A percentile compares a stretch with the other conserved stretches of the same genome.
phyloP scores from a whole-genome alignment of 1,284 basidiomycete species.

The Pseudozyma thailandica region DNA sequence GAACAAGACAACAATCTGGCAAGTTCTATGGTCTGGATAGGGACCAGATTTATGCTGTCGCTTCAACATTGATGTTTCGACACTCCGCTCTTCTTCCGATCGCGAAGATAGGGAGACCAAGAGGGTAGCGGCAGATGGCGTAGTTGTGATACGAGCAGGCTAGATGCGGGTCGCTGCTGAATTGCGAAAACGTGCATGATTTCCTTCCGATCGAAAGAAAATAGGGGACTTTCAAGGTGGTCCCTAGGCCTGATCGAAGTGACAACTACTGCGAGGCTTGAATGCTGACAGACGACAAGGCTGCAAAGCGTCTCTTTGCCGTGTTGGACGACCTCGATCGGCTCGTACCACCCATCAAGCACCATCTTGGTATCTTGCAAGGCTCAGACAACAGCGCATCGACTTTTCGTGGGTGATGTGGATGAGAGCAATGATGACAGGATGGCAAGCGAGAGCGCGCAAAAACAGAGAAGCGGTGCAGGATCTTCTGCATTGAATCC shows the following conservation, averaged over 20 bases:
- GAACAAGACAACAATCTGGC: no score
- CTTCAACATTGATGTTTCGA: neutral
- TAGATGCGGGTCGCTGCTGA: conserved; percentile 20
- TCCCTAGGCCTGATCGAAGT: no score
- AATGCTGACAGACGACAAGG: neutral
- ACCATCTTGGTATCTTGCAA: no score
- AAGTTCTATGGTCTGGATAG: no score
- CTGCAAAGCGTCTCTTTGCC: no score
- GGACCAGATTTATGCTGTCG: no score
- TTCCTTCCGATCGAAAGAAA: conserved; percentile 18
- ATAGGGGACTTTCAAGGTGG: no score
- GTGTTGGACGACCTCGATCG: no score
- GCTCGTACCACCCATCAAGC: no score
- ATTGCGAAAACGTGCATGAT: conserved; percentile 25
- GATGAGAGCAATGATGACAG: neutral
- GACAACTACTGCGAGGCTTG: no score
- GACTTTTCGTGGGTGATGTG: neutral
- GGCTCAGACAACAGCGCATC: no score
- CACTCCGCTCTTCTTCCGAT: conserved; percentile 6
- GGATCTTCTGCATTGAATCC: neutral
- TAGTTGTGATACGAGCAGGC: neutral
- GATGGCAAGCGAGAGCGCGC: neutral
- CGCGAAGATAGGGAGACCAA: neutral
- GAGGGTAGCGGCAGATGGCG: neutral
- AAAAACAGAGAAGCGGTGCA: neutral